phyloP scores from a whole-genome alignment of 352 stramenopile species.

The Phytophthora citrophthora region DNA sequence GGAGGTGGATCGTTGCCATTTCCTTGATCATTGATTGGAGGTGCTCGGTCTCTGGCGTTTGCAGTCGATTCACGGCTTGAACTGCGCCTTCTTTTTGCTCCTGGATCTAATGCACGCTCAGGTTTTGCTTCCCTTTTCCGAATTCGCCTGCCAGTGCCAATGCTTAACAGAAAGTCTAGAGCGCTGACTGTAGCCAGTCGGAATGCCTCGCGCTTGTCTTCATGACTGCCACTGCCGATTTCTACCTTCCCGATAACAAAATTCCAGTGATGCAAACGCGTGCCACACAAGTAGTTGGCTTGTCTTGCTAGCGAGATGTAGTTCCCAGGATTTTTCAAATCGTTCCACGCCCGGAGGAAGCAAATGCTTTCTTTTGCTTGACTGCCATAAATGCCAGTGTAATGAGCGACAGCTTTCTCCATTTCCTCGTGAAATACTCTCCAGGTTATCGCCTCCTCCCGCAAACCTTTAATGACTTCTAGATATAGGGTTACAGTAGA shows the following conservation, averaged over 20 bases:
- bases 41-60: constrained; percentile 2
- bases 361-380: constrained; percentile 36
- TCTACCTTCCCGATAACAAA: constrained; percentile 73
- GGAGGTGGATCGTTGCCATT: neutral
- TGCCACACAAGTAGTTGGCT: constrained; percentile 55
- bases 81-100: constrained; percentile 10
- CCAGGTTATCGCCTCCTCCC: constrained; percentile 55
- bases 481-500: constrained; percentile 56
- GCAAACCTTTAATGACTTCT: constrained; percentile 54
- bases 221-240: constrained; percentile 69
- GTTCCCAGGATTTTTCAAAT: constrained; percentile 46
- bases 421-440: constrained; percentile 47
- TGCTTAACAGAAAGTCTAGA: constrained; percentile 48
- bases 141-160: constrained; percentile 3
- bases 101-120: constrained; percentile 4
- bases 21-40: constrained; percentile 1
- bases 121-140: constrained; percentile 10
- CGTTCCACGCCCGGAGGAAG: constrained; percentile 64
- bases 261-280: constrained; percentile 61
- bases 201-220: constrained; percentile 59
- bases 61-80: constrained; percentile 20
- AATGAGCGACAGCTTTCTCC: constrained; percentile 35
- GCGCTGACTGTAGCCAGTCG: constrained; percentile 48
- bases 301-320: constrained; percentile 49
- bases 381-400: constrained; percentile 19